Evolutionary conservation across 352 stramenopile genomes (phyloP), one percentile per base, ranked within the genome.

Genomic region (Globisporangium nagaii): DNA sequence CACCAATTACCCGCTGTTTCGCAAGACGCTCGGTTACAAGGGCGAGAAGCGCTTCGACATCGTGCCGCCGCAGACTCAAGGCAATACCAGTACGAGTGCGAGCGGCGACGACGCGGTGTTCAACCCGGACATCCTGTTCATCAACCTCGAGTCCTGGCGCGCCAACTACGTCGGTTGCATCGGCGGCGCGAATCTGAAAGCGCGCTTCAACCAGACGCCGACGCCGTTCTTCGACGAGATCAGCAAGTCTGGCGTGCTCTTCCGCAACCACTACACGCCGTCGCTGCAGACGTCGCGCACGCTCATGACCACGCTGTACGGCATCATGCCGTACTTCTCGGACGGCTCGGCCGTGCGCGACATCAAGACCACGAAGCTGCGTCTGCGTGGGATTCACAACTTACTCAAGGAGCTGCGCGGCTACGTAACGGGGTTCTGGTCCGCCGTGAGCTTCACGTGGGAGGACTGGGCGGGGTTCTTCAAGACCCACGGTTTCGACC

Each of bases 101-200:
- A 30, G 11, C 25, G 40, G 40, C 17, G 39, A n/a, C n/a, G n/a
- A n/a, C n/a, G n/a, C n/a, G n/a, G n/a, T 28, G 20, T 49, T 65
- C 25, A 63, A 43, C 11, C 77, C 77, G 3, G 85, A 88, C 44
- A 79, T 88, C n/a, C 75, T 88, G 43, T 61, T 86, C 19, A 64
- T 88, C 48, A 84, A 86, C 31, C 78, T 88, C 60, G 78, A 84
- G 47, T 88, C 78, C 12, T 88, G 73, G 73, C 68, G 75, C 3
- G 66, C 75, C 36, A 43, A 82, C 25, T 72, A 88, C 42, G 65
- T 88, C n/a, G 74, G 77, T 20, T 73, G 81, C 17, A 61, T 88
- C 1, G 77, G 75, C 28, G 77, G 68, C 13, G 63, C 71, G 12
- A 49, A 56, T 7, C 75, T 79, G 48, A 84, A 84, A 39, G 25